Conservation (phyloP, 306 rosid genomes). For the Betula pendula region DNA sequence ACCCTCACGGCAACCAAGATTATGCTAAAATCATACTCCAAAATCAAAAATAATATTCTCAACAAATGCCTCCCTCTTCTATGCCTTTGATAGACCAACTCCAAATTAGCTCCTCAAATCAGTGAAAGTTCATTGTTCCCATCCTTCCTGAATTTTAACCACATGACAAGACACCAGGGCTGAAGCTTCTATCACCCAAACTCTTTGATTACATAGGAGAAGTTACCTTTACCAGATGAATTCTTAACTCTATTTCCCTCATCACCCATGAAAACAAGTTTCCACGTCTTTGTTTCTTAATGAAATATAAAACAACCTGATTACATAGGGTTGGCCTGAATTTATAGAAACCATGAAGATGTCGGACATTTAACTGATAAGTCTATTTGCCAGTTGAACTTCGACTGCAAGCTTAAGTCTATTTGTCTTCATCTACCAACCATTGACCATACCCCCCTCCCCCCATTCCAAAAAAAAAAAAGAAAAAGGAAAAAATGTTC, state of each 20-base stretch:
- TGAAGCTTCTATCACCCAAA: background rate
- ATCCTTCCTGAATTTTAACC: background rate
- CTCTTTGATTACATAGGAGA: background rate
- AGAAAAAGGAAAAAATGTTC: background rate
- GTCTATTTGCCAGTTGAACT: background rate
- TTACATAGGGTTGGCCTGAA: background rate
- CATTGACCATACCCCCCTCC: background rate
- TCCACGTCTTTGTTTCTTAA: background rate
- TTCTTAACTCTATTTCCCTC: background rate
- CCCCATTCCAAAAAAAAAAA: background rate
- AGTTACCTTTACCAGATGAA: background rate
- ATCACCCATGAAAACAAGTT: background rate
- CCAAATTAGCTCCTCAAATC: slow-evolving; percentile 3
- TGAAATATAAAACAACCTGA: background rate
- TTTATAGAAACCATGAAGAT: background rate
- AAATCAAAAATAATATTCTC: background rate
- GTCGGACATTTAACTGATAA: background rate
- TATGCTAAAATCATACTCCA: background rate
- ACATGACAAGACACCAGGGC: background rate
- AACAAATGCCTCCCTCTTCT: background rate
- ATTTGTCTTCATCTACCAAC: background rate
- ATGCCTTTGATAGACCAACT: background rate
- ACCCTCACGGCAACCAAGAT: background rate
- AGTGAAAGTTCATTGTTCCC: background rate
- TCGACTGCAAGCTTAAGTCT: background rate